Evolutionary conservation across 495 filamentous ascomycete genomes (phyloP).

Genomic region (Usnea hakonensis): DNA sequence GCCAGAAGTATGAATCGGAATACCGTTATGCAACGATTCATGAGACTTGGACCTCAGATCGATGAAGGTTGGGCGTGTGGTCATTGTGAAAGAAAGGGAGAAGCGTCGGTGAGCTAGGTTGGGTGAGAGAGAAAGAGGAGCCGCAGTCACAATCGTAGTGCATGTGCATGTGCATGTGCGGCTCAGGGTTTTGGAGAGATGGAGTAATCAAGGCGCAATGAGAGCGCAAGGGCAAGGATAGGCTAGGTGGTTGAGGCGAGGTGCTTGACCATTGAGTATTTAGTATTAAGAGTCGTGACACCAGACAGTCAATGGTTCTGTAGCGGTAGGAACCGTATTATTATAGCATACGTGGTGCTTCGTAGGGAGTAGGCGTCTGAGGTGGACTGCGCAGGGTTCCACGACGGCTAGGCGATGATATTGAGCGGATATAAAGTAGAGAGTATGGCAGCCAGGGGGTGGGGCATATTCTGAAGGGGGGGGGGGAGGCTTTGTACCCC

Average conservation of each 20-base stretch:
- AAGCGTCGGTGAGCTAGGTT: background rate
- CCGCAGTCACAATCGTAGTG: slow-evolving; percentile 6
- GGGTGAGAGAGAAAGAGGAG: background rate
- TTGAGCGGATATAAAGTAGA: background rate
- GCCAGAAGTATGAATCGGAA: slow-evolving; percentile 33
- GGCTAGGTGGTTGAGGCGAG: background rate
- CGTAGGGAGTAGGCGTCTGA: slow-evolving; percentile 10
- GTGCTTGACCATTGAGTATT: background rate
- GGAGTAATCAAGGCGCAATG: slow-evolving; percentile 10
- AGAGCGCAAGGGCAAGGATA: slow-evolving; percentile 9
- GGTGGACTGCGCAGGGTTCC: slow-evolving; percentile 8
- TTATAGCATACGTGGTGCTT: background rate
- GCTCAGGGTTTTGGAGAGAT: background rate
- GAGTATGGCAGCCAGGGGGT: background rate
- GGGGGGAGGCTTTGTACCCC: too few relatives aligned
- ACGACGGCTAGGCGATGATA: slow-evolving; percentile 5
- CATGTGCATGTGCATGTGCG: slow-evolving; percentile 3
- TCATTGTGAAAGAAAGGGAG: slow-evolving; percentile 35
- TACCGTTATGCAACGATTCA: slow-evolving; percentile 37
- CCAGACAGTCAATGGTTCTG: background rate
- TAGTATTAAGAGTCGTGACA: background rate
- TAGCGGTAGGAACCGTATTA: too few relatives aligned
- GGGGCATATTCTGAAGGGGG: too few relatives aligned
- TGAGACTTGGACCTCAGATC: slow-evolving; percentile 59
- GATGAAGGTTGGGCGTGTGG: slow-evolving; percentile 49